Percentiles rank a stretch among this genome's conserved stretches.
These are phyloP conservation scores for Penicillium malachiteum DNA, from an alignment of 495 filamentous ascomycete genomes.

Conservation along the genomic window DNA sequence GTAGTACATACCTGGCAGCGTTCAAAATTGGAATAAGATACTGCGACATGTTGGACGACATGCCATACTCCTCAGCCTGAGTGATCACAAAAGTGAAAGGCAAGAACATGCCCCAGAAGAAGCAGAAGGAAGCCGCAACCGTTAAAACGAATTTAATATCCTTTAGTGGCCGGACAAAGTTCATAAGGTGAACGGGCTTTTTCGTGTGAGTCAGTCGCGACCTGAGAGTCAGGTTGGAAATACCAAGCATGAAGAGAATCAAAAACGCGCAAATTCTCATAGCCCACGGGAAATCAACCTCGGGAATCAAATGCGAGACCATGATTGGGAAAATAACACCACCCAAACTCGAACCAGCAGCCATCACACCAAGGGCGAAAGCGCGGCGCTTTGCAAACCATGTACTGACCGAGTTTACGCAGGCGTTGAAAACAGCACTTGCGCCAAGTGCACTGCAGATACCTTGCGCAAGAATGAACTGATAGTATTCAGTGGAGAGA, in stretches of 20 bases:
- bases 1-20: constrained; percentile 51
- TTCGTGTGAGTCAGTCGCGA: constrained; percentile 61
- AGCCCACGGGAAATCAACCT: constrained; percentile 71
- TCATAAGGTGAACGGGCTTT: constrained; percentile 49
- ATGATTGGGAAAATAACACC: constrained; percentile 62
- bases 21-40: constrained; percentile 75
- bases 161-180: constrained; percentile 60
- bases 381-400: constrained; percentile 69
- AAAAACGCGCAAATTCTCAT: constrained; percentile 70
- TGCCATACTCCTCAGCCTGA: constrained; percentile 56
- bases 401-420: constrained; percentile 56
- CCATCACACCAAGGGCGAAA: constrained; percentile 67
- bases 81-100: constrained; percentile 72
- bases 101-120: constrained; percentile 71
- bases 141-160: constrained; percentile 55
- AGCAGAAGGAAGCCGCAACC: constrained; percentile 55
- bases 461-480: constrained; percentile 44
- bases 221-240: constrained; percentile 63
- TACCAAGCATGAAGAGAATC: constrained; percentile 60
- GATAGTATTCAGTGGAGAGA: constrained; percentile 43
- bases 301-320: constrained; percentile 59
- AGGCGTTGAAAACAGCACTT: constrained; percentile 60
- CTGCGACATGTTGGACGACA: constrained; percentile 54
- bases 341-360: constrained; percentile 61
- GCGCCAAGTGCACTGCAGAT: constrained; percentile 53